Base-by-base conservation (phyloP, 1,284 basidiomycete genomes). In the Sanguinoderma infundibulare region DNA sequence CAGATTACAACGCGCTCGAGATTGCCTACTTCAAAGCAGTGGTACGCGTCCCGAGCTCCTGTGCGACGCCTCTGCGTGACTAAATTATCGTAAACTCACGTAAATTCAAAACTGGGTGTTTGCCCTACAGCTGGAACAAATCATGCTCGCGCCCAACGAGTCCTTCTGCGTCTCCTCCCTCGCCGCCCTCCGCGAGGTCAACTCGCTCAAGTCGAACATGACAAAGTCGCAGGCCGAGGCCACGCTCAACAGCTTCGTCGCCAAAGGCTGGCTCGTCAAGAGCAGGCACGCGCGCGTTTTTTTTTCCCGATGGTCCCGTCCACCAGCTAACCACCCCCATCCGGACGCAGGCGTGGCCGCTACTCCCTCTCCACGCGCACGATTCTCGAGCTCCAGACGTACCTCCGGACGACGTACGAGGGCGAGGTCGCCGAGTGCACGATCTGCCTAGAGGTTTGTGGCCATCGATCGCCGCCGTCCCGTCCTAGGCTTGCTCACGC, bases 1-100 rank as follows among this genome's bases (percentile, higher is more conserved):
- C 92, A 0, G 91, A 93, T 50, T 95, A 94, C 70, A 83, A 81
- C 3, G 79, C 91, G 0, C 77, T 79, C 46, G 94, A 95, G 73
- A 93, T 95, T 55, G 80, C 87, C 0, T 95, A 86, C 75, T 94
- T 94, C 80, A 93, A 90, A 75, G 86, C 86, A 2, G 78, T 95
- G 59, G 94, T 93, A 70, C 65, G 87, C 76, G 9, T 50, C 7
- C 20, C 40, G 35, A 7, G 8, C 63, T 47, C 52, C 1, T 44
- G 9, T 26, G 22, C 36, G 30, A 54, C 53, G 15, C 39, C 4
- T n/a, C 30, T 55, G n/a, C n/a, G n/a, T n/a, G n/a, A n/a, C n/a
- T n/a, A n/a, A n/a, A n/a, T n/a, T n/a, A n/a, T n/a, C n/a, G n/a
- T n/a, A n/a, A n/a, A n/a, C n/a, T n/a, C n/a, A n/a, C n/a, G n/a